Evolutionary conservation across 2,329 filamentous ascomycete genomes (phyloP).

Genomic region (Tolypocladium sp.): DNA sequence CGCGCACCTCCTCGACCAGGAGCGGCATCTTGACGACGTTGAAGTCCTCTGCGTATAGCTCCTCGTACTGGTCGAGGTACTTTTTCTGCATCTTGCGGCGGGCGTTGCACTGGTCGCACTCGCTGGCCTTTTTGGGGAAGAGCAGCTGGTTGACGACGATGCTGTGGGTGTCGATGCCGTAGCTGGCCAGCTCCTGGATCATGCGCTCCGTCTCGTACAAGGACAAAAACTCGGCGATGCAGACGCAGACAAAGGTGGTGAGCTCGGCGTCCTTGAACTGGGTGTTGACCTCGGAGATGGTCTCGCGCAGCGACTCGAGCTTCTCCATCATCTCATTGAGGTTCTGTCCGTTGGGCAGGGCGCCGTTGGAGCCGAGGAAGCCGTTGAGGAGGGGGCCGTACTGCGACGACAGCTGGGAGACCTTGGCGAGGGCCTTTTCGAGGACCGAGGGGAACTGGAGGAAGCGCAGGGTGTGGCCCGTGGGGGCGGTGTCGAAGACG

Average conservation of each 20-base stretch:
- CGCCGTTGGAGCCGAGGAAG: conserved; percentile 68
- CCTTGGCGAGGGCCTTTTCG: conserved; percentile 95
- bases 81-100: conserved; percentile 98
- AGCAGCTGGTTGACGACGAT: conserved; percentile 98
- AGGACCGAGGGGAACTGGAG: conserved; percentile 96
- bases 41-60: conserved; percentile 91
- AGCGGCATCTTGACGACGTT: conserved; percentile 98
- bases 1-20: conserved; percentile 88
- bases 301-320: conserved; percentile 86
- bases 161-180: conserved; percentile 90
- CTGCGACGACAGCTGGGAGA: conserved; percentile 86
- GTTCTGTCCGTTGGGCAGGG: conserved; percentile 83
- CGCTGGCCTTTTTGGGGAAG: conserved; percentile 76
- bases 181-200: conserved; percentile 94
- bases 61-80: conserved; percentile 96
- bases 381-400: conserved; percentile 95
- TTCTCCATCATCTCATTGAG: conserved; percentile 88
- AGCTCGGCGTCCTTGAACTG: conserved; percentile 97
- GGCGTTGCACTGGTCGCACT: conserved; percentile 92
- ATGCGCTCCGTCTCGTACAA: conserved; percentile 99
- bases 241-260: conserved; percentile 96
- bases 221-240: conserved; percentile 93
- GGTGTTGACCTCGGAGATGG: conserved; percentile 89
- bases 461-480: conserved; percentile 95
- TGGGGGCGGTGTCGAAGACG: conserved; percentile 97